phyloP scores from a whole-genome alignment of 1,139 yeast species.

The Blastobotrys malaysiensis region DNA sequence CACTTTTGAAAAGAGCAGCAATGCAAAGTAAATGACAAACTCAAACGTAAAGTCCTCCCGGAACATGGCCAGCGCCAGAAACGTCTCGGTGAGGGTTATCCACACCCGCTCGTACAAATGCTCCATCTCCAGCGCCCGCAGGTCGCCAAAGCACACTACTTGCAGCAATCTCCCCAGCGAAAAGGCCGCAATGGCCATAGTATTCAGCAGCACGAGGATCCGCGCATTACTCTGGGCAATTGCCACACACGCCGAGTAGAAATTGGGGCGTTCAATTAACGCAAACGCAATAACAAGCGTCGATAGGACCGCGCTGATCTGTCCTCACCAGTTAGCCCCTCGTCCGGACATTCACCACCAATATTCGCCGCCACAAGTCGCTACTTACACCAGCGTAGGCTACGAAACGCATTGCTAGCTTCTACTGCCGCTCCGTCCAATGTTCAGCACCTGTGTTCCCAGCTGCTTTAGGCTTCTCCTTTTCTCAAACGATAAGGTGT shows the following conservation, averaged over 20 bases:
- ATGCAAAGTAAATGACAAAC: slow-evolving; percentile 33
- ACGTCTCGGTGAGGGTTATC: slow-evolving; percentile 59
- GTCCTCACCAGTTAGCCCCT: neutral
- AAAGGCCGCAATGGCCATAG: slow-evolving; percentile 39
- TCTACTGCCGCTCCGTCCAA: neutral
- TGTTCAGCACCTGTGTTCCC: too few species aligned
- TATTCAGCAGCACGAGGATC: slow-evolving; percentile 39
- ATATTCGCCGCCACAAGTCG: neutral
- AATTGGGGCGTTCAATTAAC: slow-evolving; percentile 38
- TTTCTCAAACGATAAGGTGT: slow-evolving; percentile 2
- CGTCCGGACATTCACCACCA: too few species aligned
- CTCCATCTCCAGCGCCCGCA: slow-evolving; percentile 71
- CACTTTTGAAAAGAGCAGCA: slow-evolving; percentile 52
- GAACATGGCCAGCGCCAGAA: slow-evolving; percentile 61
- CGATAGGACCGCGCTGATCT: slow-evolving; percentile 32
- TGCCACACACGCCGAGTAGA: slow-evolving; percentile 42
- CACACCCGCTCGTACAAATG: slow-evolving; percentile 65
- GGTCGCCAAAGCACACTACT: slow-evolving; percentile 61
- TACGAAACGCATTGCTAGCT: slow-evolving; percentile 20
- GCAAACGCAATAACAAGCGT: slow-evolving; percentile 31
- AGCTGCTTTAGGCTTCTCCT: neutral
- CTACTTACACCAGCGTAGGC: slow-evolving; percentile 16
- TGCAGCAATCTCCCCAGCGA: slow-evolving; percentile 44
- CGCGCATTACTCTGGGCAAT: slow-evolving; percentile 41
- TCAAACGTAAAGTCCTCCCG: slow-evolving; percentile 51